Conservation (phyloP, 2,329 filamentous ascomycete species). For the Aspergillus sp. region DNA sequence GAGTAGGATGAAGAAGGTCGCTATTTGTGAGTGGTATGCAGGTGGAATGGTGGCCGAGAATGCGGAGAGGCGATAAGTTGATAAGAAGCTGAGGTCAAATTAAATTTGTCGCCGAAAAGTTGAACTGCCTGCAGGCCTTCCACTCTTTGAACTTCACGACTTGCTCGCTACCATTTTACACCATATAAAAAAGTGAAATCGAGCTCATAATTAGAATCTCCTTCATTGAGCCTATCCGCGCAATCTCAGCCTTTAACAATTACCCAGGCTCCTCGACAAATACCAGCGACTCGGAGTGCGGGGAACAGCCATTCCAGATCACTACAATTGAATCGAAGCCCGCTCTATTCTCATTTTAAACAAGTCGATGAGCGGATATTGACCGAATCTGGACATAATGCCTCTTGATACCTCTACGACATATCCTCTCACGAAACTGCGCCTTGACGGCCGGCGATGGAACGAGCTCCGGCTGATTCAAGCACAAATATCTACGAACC, state of each 20-base stretch:
- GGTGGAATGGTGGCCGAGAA: neutral
- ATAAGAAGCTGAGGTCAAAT: conserved; percentile 19
- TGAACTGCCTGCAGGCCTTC: conserved; percentile 7
- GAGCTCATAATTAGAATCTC: neutral
- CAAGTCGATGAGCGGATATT: neutral
- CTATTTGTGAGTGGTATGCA: neutral
- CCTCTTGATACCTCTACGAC: conserved; percentile 91
- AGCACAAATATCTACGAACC: conserved; percentile 88
- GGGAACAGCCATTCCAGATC: conserved; percentile 3
- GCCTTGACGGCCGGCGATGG: conserved; percentile 85
- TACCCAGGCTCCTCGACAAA: neutral
- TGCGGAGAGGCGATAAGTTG: conserved; percentile 20
- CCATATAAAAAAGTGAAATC: neutral
- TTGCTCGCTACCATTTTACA: neutral
- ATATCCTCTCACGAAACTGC: conserved; percentile 81
- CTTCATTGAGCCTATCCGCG: neutral
- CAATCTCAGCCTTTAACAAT: neutral
- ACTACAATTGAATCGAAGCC: neutral
- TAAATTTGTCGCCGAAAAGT: conserved; percentile 14
- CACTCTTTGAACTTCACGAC: neutral
- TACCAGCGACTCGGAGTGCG: conserved; percentile 6
- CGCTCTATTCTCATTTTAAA: neutral
- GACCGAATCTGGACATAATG: conserved; percentile 55
- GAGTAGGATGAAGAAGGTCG: neutral
- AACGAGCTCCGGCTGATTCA: conserved; percentile 90